Conservation (phyloP, 2,329 filamentous ascomycete species). For the Fonsecaea nubica region DNA sequence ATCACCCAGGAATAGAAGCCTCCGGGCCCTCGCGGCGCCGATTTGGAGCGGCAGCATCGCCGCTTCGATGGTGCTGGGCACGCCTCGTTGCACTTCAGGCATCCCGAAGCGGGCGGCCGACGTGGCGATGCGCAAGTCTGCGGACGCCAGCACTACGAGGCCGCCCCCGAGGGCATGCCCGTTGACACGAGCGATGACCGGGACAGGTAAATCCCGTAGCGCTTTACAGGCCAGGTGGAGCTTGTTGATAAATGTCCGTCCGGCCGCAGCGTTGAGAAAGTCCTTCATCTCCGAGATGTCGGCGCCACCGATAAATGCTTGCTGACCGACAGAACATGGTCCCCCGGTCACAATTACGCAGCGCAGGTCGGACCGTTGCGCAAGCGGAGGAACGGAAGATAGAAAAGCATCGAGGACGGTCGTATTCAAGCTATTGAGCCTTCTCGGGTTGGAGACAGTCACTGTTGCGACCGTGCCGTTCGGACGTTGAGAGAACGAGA, state of each 20-base stretch:
- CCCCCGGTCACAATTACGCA: conserved; percentile 32
- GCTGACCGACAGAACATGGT: not conserved
- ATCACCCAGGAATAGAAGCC: conserved; percentile 48
- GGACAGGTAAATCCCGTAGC: conserved; percentile 47
- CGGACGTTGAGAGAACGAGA: conserved; percentile 16
- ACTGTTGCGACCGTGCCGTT: conserved; percentile 39
- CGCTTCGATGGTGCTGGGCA: conserved; percentile 50
- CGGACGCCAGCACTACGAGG: conserved; percentile 46
- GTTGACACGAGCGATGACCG: conserved; percentile 49
- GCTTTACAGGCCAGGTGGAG: conserved; percentile 40
- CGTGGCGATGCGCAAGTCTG: conserved; percentile 48
- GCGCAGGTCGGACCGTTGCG: conserved; percentile 15
- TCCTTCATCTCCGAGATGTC: conserved; percentile 36
- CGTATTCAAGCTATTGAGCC: conserved; percentile 39
- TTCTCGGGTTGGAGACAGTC: conserved; percentile 41
- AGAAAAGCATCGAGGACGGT: conserved; percentile 6
- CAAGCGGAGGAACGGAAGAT: conserved; percentile 34
- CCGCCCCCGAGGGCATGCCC: conserved; percentile 49
- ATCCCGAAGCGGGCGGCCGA: conserved; percentile 46
- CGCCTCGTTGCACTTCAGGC: conserved; percentile 49
- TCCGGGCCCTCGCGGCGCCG: conserved; percentile 47
- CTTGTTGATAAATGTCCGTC: conserved; percentile 31
- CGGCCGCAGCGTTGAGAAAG: conserved; percentile 40
- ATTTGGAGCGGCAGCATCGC: conserved; percentile 48
- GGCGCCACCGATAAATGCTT: conserved; percentile 20